phyloP scores from a whole-genome alignment of 495 filamentous ascomycete species.

The Viridothelium virens region DNA sequence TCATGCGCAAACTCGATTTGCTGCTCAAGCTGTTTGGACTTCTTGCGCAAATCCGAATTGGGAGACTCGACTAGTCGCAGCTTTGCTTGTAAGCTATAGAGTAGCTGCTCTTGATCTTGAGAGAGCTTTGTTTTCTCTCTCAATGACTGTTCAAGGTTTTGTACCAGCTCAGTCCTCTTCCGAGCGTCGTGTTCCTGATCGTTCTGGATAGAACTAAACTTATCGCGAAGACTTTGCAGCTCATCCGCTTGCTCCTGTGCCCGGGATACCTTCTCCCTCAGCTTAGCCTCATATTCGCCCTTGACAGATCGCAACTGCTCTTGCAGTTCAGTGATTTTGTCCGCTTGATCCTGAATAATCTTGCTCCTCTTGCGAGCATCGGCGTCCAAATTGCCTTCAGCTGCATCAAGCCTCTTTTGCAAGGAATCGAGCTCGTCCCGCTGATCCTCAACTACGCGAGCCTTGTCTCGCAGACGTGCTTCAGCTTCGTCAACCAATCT shows the following conservation, averaged over 20 bases:
- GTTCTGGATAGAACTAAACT: slow-evolving; percentile 16
- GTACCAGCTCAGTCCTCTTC: slow-evolving; percentile 22
- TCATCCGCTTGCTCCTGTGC: slow-evolving; percentile 22
- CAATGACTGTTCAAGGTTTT: slow-evolving; percentile 20
- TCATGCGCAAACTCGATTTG: slow-evolving; percentile 22
- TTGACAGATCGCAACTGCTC: slow-evolving; percentile 22
- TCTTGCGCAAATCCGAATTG: slow-evolving; percentile 7
- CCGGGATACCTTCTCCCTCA: slow-evolving; percentile 23
- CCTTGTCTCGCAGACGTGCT: slow-evolving; percentile 22
- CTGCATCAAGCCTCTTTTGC: slow-evolving; percentile 21
- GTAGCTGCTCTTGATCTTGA: slow-evolving; percentile 19
- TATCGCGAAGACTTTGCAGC: slow-evolving; percentile 22
- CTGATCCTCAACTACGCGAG: slow-evolving; percentile 22
- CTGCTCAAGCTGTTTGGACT: slow-evolving; percentile 15
- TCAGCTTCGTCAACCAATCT: slow-evolving; percentile 21
- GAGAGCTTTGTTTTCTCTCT: slow-evolving; percentile 16
- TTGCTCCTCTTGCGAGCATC: slow-evolving; percentile 19
- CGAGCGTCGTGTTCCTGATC: slow-evolving; percentile 19
- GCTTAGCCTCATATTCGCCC: slow-evolving; percentile 19
- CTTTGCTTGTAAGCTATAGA: slow-evolving; percentile 18
- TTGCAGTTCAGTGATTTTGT: slow-evolving; percentile 24
- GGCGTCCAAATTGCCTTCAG: slow-evolving; percentile 19
- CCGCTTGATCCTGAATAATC: slow-evolving; percentile 19
- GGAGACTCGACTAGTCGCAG: slow-evolving; percentile 27
- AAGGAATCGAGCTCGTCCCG: slow-evolving; percentile 22